These are phyloP conservation scores for Phytopythium chamaehyphon DNA, from an alignment of 352 stramenopile genomes.

Conservation along the genomic window DNA sequence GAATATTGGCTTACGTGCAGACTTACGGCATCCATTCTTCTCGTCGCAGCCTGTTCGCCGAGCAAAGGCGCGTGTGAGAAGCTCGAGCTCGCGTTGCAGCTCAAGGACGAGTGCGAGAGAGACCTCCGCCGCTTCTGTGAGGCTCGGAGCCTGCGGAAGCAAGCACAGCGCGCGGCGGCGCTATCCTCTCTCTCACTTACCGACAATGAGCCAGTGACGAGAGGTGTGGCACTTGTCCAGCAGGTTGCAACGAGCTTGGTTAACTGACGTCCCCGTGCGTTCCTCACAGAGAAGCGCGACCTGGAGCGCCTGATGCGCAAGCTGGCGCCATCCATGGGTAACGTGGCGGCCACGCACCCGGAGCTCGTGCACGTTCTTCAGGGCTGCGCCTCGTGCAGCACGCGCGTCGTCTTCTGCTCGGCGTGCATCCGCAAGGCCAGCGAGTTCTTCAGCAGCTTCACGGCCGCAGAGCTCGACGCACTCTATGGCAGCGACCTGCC, in stretches of 20 bases:
- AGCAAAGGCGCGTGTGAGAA: conserved; percentile 26
- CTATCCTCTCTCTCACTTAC: background rate
- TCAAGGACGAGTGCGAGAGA: conserved; percentile 51
- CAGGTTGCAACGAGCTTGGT: too few species aligned
- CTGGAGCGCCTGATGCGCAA: conserved; percentile 61
- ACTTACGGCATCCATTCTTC: too few species aligned
- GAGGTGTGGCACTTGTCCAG: background rate
- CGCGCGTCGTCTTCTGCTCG: conserved; percentile 48
- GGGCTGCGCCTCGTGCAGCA: conserved; percentile 43
- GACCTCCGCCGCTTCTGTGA: conserved; percentile 45
- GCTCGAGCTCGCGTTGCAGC: conserved; percentile 44
- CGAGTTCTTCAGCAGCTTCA: conserved; percentile 66
- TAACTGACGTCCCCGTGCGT: too few species aligned
- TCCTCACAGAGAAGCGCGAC: conserved; percentile 36
- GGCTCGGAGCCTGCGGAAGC: conserved; percentile 20
- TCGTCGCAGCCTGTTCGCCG: background rate
- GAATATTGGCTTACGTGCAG: too few species aligned
- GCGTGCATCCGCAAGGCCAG: conserved; percentile 37
- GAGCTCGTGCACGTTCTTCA: conserved; percentile 62
- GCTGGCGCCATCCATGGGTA: conserved; percentile 57
- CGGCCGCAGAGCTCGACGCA: conserved; percentile 38
- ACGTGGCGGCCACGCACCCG: conserved; percentile 39
- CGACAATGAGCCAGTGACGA: background rate
- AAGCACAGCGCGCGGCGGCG: conserved; percentile 7
- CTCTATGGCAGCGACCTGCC: conserved; percentile 58